Base-by-base conservation (phyloP, 108 stramenopile genomes). In the Cyclotella choctawhatcheeana region DNA sequence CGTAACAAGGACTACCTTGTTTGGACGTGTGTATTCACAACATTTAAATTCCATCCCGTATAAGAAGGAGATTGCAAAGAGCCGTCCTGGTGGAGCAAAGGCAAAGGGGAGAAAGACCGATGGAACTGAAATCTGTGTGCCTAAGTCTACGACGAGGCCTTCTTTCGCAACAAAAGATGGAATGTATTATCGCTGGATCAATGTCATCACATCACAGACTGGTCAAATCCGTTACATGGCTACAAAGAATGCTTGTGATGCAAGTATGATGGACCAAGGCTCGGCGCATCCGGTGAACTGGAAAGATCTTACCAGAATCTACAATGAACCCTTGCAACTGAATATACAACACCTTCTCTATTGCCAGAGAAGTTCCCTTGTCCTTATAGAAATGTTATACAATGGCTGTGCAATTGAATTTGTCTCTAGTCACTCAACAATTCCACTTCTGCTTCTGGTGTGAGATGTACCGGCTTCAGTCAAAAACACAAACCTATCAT, bases 351-450 rank as follows among this genome's bases (percentile, higher is more conserved):
- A 8, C 53, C 53, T 3, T 29, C 53, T 27, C 25, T 26, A 54
- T 54, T 54, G 4, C 18, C 4, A 50, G 48, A 50, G 16, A 10
- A 48, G 4, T n/a, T 48, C 47, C n/a, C 47, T 48, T n/a, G 17
- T 48, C 47, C 47, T 48, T n/a, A 10, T 48, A 4, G 4, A 10
- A 48, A 48, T 48, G 17, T 48, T 48, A n/a, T n/a, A n/a, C 47
- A 48, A 4, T n/a, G 47, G 47, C 16, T n/a, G 8, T n/a, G 16
- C 16, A 10, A 48, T 17, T 48, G 4, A 4, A 48, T 48, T 10
- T 10, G 4, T 4, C 16, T 17, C 31, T 75, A 30, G 60, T 56
- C 33, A 80, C 16, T 48, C 17, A 4, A 48, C 47, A n/a, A 48
- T n/a, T n/a, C 18, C 47, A 4, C 18, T 4, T n/a, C n/a, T n/a